A percentile compares a stretch with the other conserved stretches of the same genome.
Evolutionary conservation across 345 rosid species (phyloP).

Genomic region (Erysimum cheiranthoides): DNA sequence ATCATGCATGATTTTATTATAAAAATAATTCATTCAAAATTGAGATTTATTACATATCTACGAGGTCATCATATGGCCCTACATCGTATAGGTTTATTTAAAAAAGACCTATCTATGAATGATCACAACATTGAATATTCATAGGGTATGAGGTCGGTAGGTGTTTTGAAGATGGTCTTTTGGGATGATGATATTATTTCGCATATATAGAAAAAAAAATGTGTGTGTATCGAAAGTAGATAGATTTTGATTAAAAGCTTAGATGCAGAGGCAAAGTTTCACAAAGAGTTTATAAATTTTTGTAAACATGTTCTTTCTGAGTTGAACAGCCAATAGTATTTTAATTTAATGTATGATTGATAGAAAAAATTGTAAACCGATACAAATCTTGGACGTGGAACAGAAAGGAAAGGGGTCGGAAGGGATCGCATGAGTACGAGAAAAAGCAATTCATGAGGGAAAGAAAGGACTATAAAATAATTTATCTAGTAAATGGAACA

Average conservation of each 20-base stretch:
- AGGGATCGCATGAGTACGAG: no score
- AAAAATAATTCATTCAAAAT: background rate
- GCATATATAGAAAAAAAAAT: background rate
- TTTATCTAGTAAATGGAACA: background rate
- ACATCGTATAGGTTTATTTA: background rate
- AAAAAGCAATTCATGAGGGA: no score
- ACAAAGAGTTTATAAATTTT: background rate
- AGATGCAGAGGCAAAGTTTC: background rate
- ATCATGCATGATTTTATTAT: background rate
- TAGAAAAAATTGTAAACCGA: background rate
- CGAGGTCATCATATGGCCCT: slow-evolving; percentile 35
- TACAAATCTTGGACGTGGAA: background rate
- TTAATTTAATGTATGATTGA: no score
- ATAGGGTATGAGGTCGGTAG: background rate
- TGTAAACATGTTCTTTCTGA: background rate
- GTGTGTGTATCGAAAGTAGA: background rate
- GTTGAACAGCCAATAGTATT: background rate
- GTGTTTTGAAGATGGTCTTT: slow-evolving; percentile 5
- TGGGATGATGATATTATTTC: background rate
- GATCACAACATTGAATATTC: slow-evolving; percentile 16
- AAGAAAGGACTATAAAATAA: no score
- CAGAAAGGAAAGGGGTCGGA: no score
- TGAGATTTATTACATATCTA: slow-evolving; percentile 27
- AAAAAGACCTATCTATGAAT: background rate
- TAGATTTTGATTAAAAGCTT: background rate